A percentile compares a stretch with the other conserved stretches of the same genome.
Conservation (phyloP, 73 alveolate species). For the Breviolum minutum region DNA sequence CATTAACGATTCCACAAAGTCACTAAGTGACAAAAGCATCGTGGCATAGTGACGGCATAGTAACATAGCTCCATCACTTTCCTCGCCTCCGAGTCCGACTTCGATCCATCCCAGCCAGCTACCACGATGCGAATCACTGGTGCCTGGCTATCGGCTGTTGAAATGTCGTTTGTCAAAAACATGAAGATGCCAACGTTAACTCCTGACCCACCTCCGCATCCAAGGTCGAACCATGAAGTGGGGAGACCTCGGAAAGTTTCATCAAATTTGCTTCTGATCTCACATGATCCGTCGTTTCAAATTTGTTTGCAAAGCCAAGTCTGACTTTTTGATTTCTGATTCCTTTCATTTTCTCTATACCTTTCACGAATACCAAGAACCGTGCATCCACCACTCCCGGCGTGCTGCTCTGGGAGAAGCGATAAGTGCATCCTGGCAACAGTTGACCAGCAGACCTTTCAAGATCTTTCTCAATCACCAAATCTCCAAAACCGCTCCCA, state of each 20-base stretch:
- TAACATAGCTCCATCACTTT: background rate
- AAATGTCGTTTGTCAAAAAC: background rate
- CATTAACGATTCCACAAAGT: no score
- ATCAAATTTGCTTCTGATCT: background rate
- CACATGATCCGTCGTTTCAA: background rate
- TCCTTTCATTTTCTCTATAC: background rate
- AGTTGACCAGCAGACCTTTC: background rate
- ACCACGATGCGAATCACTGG: slow-evolving; percentile 66
- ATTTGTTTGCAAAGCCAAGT: background rate
- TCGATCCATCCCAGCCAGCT: slow-evolving; percentile 73
- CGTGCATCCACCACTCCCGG: slow-evolving; percentile 51
- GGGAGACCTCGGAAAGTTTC: background rate
- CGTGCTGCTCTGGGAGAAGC: slow-evolving; percentile 54
- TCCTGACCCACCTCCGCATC: background rate
- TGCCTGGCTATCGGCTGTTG: background rate
- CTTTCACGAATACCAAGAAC: background rate
- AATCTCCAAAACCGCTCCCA: no score
- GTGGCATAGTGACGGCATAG: background rate
- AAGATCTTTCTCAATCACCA: no score
- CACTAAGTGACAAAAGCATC: no score
- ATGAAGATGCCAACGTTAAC: background rate
- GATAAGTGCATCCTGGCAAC: slow-evolving; percentile 36
- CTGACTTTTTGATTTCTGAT: background rate
- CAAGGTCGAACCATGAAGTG: background rate
- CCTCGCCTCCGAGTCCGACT: slow-evolving; percentile 28